Conservation (phyloP, 352 stramenopile genomes). For the Pythium monospermum region DNA sequence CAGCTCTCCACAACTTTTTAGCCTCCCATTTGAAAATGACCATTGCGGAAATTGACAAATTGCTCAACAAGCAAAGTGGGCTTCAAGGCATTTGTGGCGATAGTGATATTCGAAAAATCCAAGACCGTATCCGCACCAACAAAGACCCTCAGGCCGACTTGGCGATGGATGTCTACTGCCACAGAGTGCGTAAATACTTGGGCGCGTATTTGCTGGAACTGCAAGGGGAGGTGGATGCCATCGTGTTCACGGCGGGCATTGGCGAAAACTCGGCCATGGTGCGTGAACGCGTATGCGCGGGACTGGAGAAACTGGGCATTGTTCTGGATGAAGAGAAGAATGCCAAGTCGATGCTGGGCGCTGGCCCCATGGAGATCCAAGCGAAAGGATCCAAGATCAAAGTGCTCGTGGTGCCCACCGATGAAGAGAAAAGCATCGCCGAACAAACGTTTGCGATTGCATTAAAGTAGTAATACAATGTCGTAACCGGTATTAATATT, state of each 20-base stretch:
- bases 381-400: conserved; percentile 40
- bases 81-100: conserved; percentile 77
- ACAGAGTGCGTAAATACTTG: conserved; percentile 87
- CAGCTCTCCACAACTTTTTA: conserved; percentile 75
- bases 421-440: conserved; percentile 90
- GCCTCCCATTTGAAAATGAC: conserved; percentile 62
- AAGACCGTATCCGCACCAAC: conserved; percentile 42
- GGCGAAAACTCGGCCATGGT: conserved; percentile 83
- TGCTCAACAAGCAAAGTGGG: conserved; percentile 89
- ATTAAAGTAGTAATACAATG: conserved; percentile 27
- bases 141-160: conserved; percentile 55
- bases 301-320: conserved; percentile 56
- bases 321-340: conserved; percentile 74
- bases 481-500: no score
- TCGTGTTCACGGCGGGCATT: conserved; percentile 89
- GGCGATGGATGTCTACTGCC: conserved; percentile 79
- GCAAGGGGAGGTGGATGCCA: conserved; percentile 58
- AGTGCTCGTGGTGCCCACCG: conserved; percentile 84
- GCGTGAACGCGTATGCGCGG: conserved; percentile 55
- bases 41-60: conserved; percentile 69
- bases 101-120: conserved; percentile 80
- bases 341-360: conserved; percentile 49
- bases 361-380: conserved; percentile 60
- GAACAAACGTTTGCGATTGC: conserved; percentile 70
- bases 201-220: conserved; percentile 77